Base-by-base conservation (phyloP, 2,329 filamentous ascomycete species). In the Penicillium sp. region DNA sequence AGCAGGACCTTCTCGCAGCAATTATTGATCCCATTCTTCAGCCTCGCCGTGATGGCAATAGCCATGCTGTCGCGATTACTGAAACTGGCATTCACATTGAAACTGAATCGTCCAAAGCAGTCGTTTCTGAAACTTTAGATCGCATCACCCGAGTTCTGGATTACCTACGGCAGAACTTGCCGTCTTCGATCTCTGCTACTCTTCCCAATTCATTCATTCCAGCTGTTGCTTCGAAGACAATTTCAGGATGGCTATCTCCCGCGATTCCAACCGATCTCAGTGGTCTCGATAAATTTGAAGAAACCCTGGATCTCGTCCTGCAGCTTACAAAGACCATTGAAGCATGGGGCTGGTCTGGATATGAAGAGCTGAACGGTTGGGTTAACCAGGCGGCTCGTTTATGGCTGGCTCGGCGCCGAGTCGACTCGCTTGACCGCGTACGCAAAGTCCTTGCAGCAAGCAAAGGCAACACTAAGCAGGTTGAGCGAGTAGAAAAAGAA, bases 401-500 rank as follows among this genome's bases (percentile, higher is more conserved):
- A 23, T 99, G 94, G 94, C 81, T 97, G 13, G 84, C 84, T 2
- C 93, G 91, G 69, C 88, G 92, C 61, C 86, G 90, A 65, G 92
- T 96, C 66, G 86, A 83, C 29, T 87, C 91, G 0, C 81, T 99
- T 21, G 88, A 92, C 57, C 82, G 83, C 29, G 86, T 95, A 11
- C 85, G 94, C 21, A 82, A 76, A 18, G 83, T 88, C 42, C 80
- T 97, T 2, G 81, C 86, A 3, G 77, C 78, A 48, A 90, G 88
- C 8, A 81, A 93, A 34, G 87, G 87, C 8, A 74, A 80, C 23
- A 81, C 87, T 13, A 88, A 85, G 62, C 80, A 83, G 42, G 92
- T 96, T 1, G 92, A 97, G 71, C 86, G 89, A 64, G 80, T 95
- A 1, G 93, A 97, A 72, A 95, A 87, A 45, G 88, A 94, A 66